Conservation (phyloP, 1,284 basidiomycete species). For the Naganishia liquefaciens region DNA sequence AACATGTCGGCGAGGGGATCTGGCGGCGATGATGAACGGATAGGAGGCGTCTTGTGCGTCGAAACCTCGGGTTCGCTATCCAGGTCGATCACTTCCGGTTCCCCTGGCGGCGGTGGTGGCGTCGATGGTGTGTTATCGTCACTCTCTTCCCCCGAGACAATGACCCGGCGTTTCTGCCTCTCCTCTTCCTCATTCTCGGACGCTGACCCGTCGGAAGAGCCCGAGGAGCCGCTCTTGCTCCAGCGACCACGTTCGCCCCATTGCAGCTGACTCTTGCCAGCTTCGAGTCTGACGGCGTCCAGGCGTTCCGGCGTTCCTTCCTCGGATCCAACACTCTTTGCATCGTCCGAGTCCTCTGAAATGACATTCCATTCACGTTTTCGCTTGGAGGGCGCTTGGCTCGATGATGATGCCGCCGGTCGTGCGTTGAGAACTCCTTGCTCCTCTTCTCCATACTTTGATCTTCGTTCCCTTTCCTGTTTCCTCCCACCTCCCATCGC, state of each 20-base stretch:
- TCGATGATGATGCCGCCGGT: not conserved
- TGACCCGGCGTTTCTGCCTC: slow-evolving; percentile 4
- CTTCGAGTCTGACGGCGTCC: slow-evolving; percentile 19
- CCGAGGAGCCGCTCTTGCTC: not conserved
- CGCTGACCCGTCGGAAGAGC: not conserved
- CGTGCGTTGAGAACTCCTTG: not conserved
- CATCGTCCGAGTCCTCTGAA: not conserved
- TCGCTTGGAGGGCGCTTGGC: too few species aligned
- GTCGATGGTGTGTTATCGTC: not conserved
- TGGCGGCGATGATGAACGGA: not conserved
- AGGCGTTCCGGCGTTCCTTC: slow-evolving; percentile 23
- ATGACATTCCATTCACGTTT: slow-evolving; percentile 3
- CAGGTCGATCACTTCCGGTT: slow-evolving; percentile 7
- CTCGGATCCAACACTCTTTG: slow-evolving; percentile 2
- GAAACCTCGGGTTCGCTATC: slow-evolving; percentile 1
- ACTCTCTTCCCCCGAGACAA: slow-evolving; percentile 3
- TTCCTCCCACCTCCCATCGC: not conserved
- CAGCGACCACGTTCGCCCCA: slow-evolving; percentile 12
- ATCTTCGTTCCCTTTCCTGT: not conserved
- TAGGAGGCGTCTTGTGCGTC: not conserved
- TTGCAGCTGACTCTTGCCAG: slow-evolving; percentile 14
- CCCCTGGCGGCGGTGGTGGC: not conserved
- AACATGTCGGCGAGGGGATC: slow-evolving; percentile 17
- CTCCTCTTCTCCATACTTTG: not conserved
- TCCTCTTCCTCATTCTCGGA: slow-evolving; percentile 2